Conservation (phyloP, 495 filamentous ascomycete genomes). For the Trichoderma asperelloides region DNA sequence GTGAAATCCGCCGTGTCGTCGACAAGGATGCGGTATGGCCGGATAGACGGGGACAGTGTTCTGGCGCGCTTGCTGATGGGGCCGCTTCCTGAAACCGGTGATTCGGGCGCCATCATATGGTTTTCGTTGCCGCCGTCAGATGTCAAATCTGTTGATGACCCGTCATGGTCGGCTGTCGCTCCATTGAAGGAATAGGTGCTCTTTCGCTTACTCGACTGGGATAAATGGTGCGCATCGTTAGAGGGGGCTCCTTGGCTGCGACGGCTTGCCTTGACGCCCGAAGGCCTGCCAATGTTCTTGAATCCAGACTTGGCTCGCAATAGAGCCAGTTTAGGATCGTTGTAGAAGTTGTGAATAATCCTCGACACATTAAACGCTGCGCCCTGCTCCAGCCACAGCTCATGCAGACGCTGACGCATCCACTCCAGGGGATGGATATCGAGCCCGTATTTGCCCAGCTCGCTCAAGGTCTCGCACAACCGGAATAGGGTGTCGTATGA, state of each 20-base stretch:
- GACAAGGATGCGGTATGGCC: slow-evolving; percentile 7
- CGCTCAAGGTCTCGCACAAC: slow-evolving; percentile 34
- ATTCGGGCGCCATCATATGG: background rate
- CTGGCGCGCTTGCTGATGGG: background rate
- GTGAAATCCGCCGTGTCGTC: slow-evolving; percentile 15
- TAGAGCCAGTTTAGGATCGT: slow-evolving; percentile 31
- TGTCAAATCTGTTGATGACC: background rate
- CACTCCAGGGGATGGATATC: slow-evolving; percentile 37
- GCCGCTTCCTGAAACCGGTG: background rate
- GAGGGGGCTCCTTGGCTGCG: slow-evolving; percentile 12
- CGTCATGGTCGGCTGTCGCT: background rate
- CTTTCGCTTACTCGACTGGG: slow-evolving; percentile 15
- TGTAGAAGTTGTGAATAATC: slow-evolving; percentile 32
- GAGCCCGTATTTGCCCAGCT: slow-evolving; percentile 36
- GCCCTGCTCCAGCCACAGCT: slow-evolving; percentile 25
- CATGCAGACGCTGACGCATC: slow-evolving; percentile 38
- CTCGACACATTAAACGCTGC: slow-evolving; percentile 33
- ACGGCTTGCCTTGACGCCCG: slow-evolving; percentile 27
- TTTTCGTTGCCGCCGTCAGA: background rate
- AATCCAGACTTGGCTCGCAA: slow-evolving; percentile 36
- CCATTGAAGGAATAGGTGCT: background rate
- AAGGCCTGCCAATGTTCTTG: slow-evolving; percentile 38
- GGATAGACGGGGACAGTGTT: background rate
- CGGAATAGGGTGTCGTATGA: slow-evolving; percentile 42
- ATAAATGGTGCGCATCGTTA: slow-evolving; percentile 9